Conservation (phyloP, 495 filamentous ascomycete genomes). For the Neurospora tetraspora region DNA sequence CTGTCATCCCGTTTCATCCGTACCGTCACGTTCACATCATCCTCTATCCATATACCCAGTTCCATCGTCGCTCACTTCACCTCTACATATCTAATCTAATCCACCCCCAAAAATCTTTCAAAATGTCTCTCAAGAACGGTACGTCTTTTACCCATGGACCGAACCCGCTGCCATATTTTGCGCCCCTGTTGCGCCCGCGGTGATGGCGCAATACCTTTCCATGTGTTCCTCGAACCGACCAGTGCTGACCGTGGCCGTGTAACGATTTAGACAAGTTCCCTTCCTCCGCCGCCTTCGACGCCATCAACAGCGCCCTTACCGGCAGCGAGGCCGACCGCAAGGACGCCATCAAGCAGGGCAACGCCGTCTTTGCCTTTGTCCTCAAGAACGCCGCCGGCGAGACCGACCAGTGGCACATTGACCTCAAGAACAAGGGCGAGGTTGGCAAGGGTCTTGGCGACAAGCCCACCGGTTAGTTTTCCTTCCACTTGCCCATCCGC, state of each 20-base stretch:
- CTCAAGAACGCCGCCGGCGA: slow-evolving; percentile 78
- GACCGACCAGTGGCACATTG: slow-evolving; percentile 83
- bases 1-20: not conserved
- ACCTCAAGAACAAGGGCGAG: slow-evolving; percentile 80
- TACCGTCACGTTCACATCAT: not conserved
- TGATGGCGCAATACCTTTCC: not conserved
- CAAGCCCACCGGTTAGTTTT: slow-evolving; percentile 69
- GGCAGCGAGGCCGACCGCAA: slow-evolving; percentile 64
- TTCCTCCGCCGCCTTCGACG: slow-evolving; percentile 83
- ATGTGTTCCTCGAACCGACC: not conserved
- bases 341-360: slow-evolving; percentile 77
- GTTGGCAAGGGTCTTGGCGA: slow-evolving; percentile 67
- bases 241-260: slow-evolving; percentile 3
- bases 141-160: slow-evolving; percentile 11
- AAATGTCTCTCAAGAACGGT: slow-evolving; percentile 82
- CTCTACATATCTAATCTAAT: not conserved
- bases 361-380: slow-evolving; percentile 82
- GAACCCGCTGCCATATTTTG: not conserved
- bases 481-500: not conserved
- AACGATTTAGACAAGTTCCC: slow-evolving; percentile 64
- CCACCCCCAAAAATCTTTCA: slow-evolving; percentile 16
- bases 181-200: not conserved
- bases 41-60: not conserved
- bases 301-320: slow-evolving; percentile 65
- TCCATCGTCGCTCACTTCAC: not conserved